Percentiles rank a stretch among this genome's conserved stretches.
phyloP scores from a whole-genome alignment of 2,329 filamentous ascomycete genomes.

The Aureobasidium vineae region DNA sequence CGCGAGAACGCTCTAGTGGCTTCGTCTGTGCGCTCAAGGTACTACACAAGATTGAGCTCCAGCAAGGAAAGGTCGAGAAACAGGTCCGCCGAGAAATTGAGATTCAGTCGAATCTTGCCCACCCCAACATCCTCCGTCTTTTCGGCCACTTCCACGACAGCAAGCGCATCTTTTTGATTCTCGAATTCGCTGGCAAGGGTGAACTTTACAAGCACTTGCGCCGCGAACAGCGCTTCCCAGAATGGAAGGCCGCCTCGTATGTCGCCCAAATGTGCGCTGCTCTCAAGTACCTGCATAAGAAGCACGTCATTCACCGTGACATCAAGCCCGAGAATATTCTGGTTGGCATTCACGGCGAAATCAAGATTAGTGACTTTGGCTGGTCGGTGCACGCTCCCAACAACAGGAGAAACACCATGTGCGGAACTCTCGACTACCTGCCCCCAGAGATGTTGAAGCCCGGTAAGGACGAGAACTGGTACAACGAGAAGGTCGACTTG shows the following conservation, averaged over 20 bases:
- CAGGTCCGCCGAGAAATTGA: constrained; percentile 39
- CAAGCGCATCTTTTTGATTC: constrained; percentile 31
- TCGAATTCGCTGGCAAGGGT: constrained; percentile 31
- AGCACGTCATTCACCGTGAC: constrained; percentile 31
- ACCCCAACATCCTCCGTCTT: constrained; percentile 31
- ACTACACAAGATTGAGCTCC: constrained; percentile 75
- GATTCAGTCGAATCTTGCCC: constrained; percentile 31
- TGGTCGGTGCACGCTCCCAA: constrained; percentile 32
- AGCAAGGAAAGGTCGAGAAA: constrained; percentile 76
- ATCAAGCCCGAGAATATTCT: constrained; percentile 33
- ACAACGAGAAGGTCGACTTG: constrained; percentile 31
- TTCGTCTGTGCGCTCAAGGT: constrained; percentile 84
- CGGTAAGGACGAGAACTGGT: constrained; percentile 30
- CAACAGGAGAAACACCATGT: constrained; percentile 31
- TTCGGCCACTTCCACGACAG: constrained; percentile 32
- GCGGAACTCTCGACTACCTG: constrained; percentile 31
- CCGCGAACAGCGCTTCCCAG: constrained; percentile 30
- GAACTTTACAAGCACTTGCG: constrained; percentile 32
- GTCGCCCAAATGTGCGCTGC: constrained; percentile 31
- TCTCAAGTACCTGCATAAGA: constrained; percentile 31
- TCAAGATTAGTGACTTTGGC: constrained; percentile 32
- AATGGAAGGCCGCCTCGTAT: constrained; percentile 31
- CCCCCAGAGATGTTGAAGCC: constrained; percentile 32
- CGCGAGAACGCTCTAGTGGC: constrained; percentile 70
- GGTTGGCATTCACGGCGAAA: constrained; percentile 31